A percentile compares a stretch with the other conserved stretches of the same genome.
phyloP scores from a whole-genome alignment of 2,329 filamentous ascomycete genomes.

The Knoxdaviesia capensis region DNA sequence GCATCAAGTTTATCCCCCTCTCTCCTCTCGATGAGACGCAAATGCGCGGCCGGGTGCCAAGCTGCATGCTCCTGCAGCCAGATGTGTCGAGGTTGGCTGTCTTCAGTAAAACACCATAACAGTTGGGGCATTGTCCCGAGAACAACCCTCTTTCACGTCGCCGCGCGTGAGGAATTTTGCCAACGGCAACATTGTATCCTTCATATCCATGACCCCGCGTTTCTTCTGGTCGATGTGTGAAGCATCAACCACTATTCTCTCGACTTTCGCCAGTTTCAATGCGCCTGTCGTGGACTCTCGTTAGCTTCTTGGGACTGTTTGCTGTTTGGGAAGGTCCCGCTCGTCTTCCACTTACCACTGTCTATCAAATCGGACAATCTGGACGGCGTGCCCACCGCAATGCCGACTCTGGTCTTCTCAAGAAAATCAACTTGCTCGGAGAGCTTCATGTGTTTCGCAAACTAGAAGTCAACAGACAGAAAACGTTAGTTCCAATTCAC shows the following conservation, averaged over 20 bases:
- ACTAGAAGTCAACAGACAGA: conserved; percentile 20
- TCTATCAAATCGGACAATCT: conserved; percentile 67
- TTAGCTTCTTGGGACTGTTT: neutral
- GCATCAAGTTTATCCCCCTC: too few relatives aligned
- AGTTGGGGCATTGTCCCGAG: conserved; percentile 33
- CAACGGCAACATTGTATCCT: conserved; percentile 69
- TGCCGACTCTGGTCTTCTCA: conserved; percentile 49
- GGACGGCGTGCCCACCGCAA: conserved; percentile 78
- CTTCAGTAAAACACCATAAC: conserved; percentile 44
- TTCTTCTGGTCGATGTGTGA: conserved; percentile 93
- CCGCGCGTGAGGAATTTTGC: conserved; percentile 50
- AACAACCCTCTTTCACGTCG: conserved; percentile 53
- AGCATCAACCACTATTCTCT: conserved; percentile 72
- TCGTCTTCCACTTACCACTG: conserved; percentile 33
- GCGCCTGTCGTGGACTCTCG: conserved; percentile 24
- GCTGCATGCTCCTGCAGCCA: neutral
- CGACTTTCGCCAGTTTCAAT: conserved; percentile 48
- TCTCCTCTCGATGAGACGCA: too few relatives aligned
- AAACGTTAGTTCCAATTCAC: too few relatives aligned
- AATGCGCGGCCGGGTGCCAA: too few relatives aligned
- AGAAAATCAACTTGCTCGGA: conserved; percentile 67
- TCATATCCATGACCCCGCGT: conserved; percentile 85
- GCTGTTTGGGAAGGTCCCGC: too few relatives aligned
- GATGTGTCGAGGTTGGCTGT: conserved; percentile 1
- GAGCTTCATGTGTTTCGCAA: conserved; percentile 96